Base-by-base conservation (phyloP, 2,329 filamentous ascomycete species). In the Cladobotryum protrusum region DNA sequence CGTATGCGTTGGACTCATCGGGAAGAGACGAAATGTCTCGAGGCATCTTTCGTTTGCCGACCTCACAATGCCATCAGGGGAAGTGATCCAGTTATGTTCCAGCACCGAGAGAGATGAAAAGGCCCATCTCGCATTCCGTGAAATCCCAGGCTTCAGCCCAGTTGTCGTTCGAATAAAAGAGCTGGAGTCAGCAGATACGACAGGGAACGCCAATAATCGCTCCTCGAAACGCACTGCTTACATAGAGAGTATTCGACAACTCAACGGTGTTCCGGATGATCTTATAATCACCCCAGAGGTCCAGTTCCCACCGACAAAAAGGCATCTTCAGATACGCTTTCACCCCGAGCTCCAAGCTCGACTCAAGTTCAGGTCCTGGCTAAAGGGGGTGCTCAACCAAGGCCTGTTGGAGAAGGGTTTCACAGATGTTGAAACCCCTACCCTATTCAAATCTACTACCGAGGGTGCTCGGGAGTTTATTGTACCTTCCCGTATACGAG, bases 381-480 rank as follows among this genome's bases (percentile, higher is more conserved):
- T 85, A 4, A 73, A 69, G 35, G 74, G 72, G 4, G 74, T 74
- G 51, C 68, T 75, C 32, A 81, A 74, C 54, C 74, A 77, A 42
- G 62, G 74, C 8, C 74, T 90, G 32, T 72, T 76, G 14, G 65
- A 73, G 5, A 73, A 76, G 20, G 77, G 74, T 1, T 92, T 91
- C 60, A 73, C 79, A 12, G 87, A 97, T 57, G 79, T 97, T 32
- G 93, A 99, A 65, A 99, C 93, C 0, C 93, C 93, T 0, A 72
- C 96, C 4, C 77, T 99, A 1, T 99, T 99, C 79, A 99, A 97
- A 67, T 96, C 93, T 0, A 99, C 93, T 0, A 89, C 93, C 0
- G 93, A 99, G 70, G 93, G 93, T 1, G 95, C 93, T 1, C 79
- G 92, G 44, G 93, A 99, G 65, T 99, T 99, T 55, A 68, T 99